Percentiles rank a stretch among this genome's conserved stretches.
phyloP scores from a whole-genome alignment of 2,329 filamentous ascomycete genomes.

The Beauveria caledonica region DNA sequence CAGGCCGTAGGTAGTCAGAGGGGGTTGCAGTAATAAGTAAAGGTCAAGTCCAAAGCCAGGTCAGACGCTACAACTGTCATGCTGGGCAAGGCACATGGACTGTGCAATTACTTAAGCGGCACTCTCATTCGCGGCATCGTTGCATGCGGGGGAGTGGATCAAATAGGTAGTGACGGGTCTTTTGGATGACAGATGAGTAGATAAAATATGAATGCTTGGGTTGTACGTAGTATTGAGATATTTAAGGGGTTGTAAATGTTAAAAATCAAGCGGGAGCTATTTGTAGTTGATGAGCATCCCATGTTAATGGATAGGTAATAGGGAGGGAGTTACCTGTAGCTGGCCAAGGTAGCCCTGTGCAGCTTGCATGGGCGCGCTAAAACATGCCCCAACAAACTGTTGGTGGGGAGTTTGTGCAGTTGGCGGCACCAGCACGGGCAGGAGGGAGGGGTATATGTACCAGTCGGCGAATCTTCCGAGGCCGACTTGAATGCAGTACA shows the following conservation, averaged over 20 bases:
- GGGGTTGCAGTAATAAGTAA: too few species aligned
- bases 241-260: neutral
- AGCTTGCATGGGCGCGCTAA: neutral
- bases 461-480: neutral
- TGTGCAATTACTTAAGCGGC: neutral
- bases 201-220: neutral
- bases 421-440: neutral
- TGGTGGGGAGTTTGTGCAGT: neutral
- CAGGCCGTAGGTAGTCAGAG: too few species aligned
- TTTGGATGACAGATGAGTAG: neutral
- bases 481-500: neutral
- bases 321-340: neutral
- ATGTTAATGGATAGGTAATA: too few species aligned
- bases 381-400: neutral
- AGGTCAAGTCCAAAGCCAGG: too few species aligned
- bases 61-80: too few species aligned
- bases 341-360: neutral
- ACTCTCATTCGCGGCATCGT: neutral
- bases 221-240: neutral
- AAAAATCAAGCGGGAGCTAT: neutral
- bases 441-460: neutral
- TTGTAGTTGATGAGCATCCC: neutral
- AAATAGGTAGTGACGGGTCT: neutral
- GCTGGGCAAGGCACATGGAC: too few species aligned
- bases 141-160: neutral